Conservation (phyloP, 257 asterid species). For the Cruciata laevipes region DNA sequence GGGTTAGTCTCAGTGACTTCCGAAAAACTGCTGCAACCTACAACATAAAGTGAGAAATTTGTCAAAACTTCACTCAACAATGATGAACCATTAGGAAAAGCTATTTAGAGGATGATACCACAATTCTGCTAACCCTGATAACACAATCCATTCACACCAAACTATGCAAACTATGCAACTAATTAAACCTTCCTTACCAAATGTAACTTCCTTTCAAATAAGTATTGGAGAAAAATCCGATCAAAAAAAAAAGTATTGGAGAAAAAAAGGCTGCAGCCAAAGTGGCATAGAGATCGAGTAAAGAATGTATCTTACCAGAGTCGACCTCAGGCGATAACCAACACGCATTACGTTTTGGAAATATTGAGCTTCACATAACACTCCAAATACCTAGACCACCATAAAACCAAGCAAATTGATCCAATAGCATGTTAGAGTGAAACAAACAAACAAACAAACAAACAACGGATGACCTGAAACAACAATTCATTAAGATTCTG, state of each 20-base stretch:
- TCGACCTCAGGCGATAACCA: slow-evolving; percentile 85
- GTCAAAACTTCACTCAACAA: neutral
- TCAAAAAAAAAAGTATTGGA: neutral
- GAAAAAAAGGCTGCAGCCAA: neutral
- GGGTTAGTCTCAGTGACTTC: slow-evolving; percentile 80
- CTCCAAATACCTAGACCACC: slow-evolving; percentile 46
- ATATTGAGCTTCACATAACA: slow-evolving; percentile 89
- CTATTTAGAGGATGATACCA: neutral
- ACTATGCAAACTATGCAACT: neutral
- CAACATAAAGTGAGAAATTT: slow-evolving; percentile 6
- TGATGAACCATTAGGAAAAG: neutral
- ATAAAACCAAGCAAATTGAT: neutral
- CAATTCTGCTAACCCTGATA: neutral
- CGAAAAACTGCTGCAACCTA: slow-evolving; percentile 92
- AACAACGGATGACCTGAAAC: neutral
- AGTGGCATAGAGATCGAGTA: neutral
- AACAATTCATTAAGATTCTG: neutral
- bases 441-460: neutral
- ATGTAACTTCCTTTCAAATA: neutral
- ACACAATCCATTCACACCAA: neutral
- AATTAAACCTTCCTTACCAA: neutral
- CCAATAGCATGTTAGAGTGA: neutral
- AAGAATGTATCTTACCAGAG: slow-evolving; percentile 53
- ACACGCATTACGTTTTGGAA: slow-evolving; percentile 98
- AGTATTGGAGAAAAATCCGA: neutral